Percentiles rank a stretch among this genome's conserved stretches.
These are phyloP conservation scores for Phaeotremella skinneri DNA, from an alignment of 768 basidiomycete genomes.

Conservation along the genomic window DNA sequence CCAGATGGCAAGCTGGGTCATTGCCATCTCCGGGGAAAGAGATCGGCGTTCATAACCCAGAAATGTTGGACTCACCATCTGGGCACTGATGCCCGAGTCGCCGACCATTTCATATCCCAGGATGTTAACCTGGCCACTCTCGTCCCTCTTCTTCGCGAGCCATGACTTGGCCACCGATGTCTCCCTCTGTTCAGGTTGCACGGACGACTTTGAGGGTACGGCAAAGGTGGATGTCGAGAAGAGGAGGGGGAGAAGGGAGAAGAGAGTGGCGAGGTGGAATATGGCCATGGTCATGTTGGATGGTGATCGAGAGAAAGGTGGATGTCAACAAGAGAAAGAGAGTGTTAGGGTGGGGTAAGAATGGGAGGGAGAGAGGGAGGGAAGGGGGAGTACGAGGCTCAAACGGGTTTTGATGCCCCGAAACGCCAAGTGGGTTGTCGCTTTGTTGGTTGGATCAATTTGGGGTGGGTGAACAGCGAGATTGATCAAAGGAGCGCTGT, in stretches of 20 bases:
- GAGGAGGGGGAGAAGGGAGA: background rate
- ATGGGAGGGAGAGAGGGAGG: too few relatives aligned
- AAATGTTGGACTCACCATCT: conserved; percentile 49
- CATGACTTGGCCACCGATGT: background rate
- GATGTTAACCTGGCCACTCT: background rate
- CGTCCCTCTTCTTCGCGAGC: background rate
- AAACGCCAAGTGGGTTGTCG: background rate
- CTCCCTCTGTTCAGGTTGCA: background rate
- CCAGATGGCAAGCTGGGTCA: too few relatives aligned
- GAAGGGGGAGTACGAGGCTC: too few relatives aligned
- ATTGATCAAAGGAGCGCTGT: too few relatives aligned
- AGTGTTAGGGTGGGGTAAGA: too few relatives aligned
- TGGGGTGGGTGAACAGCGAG: too few relatives aligned
- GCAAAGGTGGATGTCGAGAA: background rate
- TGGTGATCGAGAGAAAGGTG: too few relatives aligned
- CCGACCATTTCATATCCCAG: conserved; percentile 31
- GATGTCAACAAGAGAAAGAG: too few relatives aligned
- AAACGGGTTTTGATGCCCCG: background rate
- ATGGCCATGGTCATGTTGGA: background rate
- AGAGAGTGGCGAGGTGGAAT: background rate
- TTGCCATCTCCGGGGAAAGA: too few relatives aligned
- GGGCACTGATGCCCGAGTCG: conserved; percentile 48
- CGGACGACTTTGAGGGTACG: background rate
- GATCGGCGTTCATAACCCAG: too few relatives aligned
- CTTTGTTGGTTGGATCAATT: background rate